Base-by-base conservation (phyloP, 306 rosid genomes). In the Trifolium dubium region DNA sequence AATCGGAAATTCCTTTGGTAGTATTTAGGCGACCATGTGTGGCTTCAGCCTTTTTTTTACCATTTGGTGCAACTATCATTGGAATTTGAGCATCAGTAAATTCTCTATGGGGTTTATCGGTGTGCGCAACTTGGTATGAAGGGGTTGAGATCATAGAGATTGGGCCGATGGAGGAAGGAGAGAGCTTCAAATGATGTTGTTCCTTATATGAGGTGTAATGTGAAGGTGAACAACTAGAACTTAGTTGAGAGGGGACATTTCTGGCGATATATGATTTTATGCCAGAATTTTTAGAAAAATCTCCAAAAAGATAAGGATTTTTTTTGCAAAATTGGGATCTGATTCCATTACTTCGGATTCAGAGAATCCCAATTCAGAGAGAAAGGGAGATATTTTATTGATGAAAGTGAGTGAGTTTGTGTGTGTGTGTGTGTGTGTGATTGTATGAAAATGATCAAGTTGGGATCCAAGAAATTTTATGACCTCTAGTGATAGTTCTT, bases 1-100 rank as follows among this genome's bases (percentile, higher is more conserved):
- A 60, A 11, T 80, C 83, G 75, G 78, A 67, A 5, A 75, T 10
- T 13, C 35, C 66, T 2, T 51, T 39, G 4, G 23, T 18, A 4
- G 2, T 77, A 31, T 66, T 65, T 9, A 50, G 37, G 41, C 37
- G 15, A 3, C 77, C 84, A 77, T 81, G 84, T 80, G 85, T 62
- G 66, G 66, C 47, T 6, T 74, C 80, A 70, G 15, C 23, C 23
- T 23, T 53, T 66, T 64, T 71, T 35, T 35, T 78, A 34, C 14
- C 61, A 69, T 66, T 53, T 17, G 75, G 54, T 37, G 76, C 53
- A 32, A 46, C 35, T 0, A 18, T 2, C 64, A 66, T 28, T 35
- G 64, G 32, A 28, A 67, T 10, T 61, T 13, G 15, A 10, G 30
- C 4, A 58, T 11, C 73, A 1, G 5, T 1, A 34, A 37, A 47